Base-by-base conservation (phyloP, 2,329 filamentous ascomycete species). In the Monosporascus sp. region DNA sequence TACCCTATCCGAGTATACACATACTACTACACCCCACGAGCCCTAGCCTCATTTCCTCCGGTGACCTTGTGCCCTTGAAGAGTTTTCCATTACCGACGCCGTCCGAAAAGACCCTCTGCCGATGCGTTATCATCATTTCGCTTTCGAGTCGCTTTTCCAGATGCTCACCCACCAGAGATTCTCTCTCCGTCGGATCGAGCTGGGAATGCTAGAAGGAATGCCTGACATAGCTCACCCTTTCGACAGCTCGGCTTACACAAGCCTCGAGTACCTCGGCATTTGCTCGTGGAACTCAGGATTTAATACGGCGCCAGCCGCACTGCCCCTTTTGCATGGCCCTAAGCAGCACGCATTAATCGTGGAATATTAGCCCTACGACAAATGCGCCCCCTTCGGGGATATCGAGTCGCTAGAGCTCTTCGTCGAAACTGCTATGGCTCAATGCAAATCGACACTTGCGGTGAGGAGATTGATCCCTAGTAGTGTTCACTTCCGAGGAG, bases 21-120 rank as follows among this genome's bases (percentile, higher is more conserved):
- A 11, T 22, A 19, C 8, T 8, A 19, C 9, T n/a, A 20, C 9
- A 5, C 19, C 9, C 40, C 40, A 11, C n/a, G 5, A 43, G 40
- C 8, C 5, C 14, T 43, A 11, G 6, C 17, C n/a, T 43, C 40
- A 43, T 43, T 43, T 24, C 9, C 2, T 43, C 20, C 19, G n/a
- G 24, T 16, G 19, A 19, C 19, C 40, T 5, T 14, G 40, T 43
- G 40, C 40, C 19, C 40, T 43, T 20, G 19, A 43, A 20, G 40
- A 22, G 8, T 24, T 43, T 20, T 43, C 19, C n/a, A 40, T 43
- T 19, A n/a, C n/a, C 40, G 19, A 40, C 19, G 8, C 19, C 17
- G 40, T 11, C 35, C 19, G 44, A 7, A 17, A 37, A 16, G 27
- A 51, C 60, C 59, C 27, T 31, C 27, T 31, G 27, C 9, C 27